Evolutionary conservation across 352 stramenopile species (phyloP), one percentile per base, ranked within the genome.

Genomic region (Globisporangium irregulare): DNA sequence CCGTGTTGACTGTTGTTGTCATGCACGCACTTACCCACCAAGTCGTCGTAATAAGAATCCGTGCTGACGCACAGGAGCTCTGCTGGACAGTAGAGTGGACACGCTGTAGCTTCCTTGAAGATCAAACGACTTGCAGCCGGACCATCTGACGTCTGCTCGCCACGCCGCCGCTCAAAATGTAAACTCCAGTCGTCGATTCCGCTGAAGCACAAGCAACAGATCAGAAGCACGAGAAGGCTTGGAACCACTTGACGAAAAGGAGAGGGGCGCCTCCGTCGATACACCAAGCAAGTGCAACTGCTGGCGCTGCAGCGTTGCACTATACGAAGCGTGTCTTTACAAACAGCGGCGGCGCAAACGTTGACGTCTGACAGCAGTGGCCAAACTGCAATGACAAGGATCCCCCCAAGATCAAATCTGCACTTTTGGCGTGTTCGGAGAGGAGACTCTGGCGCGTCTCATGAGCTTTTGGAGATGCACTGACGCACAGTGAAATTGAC

Each of bases 51-150:
- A 59, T 36, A 22, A 9, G 15, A 27, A 62, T n/a, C 12, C 32
- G 24, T 14, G 9, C 29, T 62, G 56, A 62, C 32, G 8, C 48
- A 32, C 22, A 7, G 41, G 41, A 50, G 41, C 41, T 50, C 41
- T 8, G 14, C 15, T 32, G 27, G 27, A 6, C 27, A 32, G 3
- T 3, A 32, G 27, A 32, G 27, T n/a, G 22, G 10, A 56, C 22
- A 25, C 22, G 20, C n/a, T 46, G 22, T 5, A 32, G 51, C 57
- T 51, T 62, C 38, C 58, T 63, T 53, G 58, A 63, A 51, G 34
- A 14, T 15, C n/a, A 12, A 53, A 24, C 34, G 58, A 34, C 18
- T 29, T 22, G 18, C 7, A 53, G 10, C 32, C 14, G 55, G 34
- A 34, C 32, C 27, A 32, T 32, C 27, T 32, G 27, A 34, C 58